Base-by-base conservation (phyloP, 345 rosid genomes). In the Hibiscus mutabilis region DNA sequence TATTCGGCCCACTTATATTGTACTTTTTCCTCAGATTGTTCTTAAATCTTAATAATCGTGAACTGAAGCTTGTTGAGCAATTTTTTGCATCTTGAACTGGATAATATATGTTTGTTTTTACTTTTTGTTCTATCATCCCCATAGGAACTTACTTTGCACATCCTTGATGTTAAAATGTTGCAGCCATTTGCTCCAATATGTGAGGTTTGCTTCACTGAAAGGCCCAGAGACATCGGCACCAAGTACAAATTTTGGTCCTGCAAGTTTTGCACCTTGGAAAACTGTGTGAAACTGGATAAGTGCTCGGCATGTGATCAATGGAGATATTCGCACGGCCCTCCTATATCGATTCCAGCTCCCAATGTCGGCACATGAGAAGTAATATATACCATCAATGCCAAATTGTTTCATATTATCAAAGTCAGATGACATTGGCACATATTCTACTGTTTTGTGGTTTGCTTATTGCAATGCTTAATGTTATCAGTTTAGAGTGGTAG, bases 301-400 rank as follows among this genome's bases (percentile, higher is more conserved):
- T 94, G 95, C 67, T 84, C 82, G 42, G 98, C 92, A 22, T 94
- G 99, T 76, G 86, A 76, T 68, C 91, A 84, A 56, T 94, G 99
- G 96, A 86, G 97, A 83, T 88, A 85, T 76, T 94, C 97, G 25
- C 72, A 73, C 35, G 98, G 97, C 27, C 70, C 85, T 33, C 96
- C 96, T 11, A 78, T 82, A 52, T 80, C 90, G 56, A 15, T 9
- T 51, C 21, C 7, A 51, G 21, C 56, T 51, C 21, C 21, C 57
- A 52, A n/a, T 52, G 22, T 6, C 7, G 22, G 57, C 57, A 52
- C 57, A 52, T 52, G 57, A 52, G 57, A 52, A 52, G 57, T 52
- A 52, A 52, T n/a, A n/a, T n/a, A n/a, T 51, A 42, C 12, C 52
- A 47, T 47, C 52, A 47, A 14, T 47, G n/a, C 52, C 52, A 47